phyloP scores from a whole-genome alignment of 2,329 filamentous ascomycete species.

The Diaporthe longicolla region DNA sequence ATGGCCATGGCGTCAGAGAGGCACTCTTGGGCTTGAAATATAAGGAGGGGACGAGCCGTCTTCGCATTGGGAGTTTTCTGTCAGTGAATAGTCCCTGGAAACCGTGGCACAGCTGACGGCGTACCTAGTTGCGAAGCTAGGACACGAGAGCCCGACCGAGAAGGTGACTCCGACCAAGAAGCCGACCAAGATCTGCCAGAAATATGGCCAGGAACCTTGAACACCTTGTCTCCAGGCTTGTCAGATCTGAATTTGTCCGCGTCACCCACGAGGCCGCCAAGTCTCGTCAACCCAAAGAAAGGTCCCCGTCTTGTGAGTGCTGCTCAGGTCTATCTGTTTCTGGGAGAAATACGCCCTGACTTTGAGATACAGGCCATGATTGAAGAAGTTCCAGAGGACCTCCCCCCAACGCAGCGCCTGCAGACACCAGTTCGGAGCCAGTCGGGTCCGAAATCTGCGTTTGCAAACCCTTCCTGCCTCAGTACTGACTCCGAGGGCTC shows the following conservation, averaged over 20 bases:
- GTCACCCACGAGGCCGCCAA: not conserved
- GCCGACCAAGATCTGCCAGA: not conserved
- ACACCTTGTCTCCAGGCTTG: not conserved
- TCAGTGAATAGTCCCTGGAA: not conserved
- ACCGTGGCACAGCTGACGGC: not conserved
- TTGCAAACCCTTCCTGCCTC: not conserved
- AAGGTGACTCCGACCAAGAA: not conserved
- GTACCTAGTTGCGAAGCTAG: not conserved
- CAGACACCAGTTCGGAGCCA: slow-evolving; percentile 3
- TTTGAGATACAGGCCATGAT: not conserved
- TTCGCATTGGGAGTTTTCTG: slow-evolving; percentile 25
- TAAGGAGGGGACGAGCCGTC: not conserved
- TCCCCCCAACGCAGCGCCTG: slow-evolving; percentile 36
- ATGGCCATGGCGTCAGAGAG: not conserved
- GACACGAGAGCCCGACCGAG: not conserved
- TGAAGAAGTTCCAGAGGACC: slow-evolving; percentile 27
- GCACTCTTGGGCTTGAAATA: not conserved
- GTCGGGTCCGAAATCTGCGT: not conserved
- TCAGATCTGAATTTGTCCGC: not conserved
- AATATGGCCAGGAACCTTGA: not conserved
- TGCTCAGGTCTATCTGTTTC: no score
- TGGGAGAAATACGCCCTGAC: not conserved
- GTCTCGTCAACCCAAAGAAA: not conserved
- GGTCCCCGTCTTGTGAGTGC: slow-evolving; percentile 12
- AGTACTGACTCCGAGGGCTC: not conserved